Evolutionary conservation across 2,329 filamentous ascomycete species (phyloP).

Genomic region (Zasmidium angulare): DNA sequence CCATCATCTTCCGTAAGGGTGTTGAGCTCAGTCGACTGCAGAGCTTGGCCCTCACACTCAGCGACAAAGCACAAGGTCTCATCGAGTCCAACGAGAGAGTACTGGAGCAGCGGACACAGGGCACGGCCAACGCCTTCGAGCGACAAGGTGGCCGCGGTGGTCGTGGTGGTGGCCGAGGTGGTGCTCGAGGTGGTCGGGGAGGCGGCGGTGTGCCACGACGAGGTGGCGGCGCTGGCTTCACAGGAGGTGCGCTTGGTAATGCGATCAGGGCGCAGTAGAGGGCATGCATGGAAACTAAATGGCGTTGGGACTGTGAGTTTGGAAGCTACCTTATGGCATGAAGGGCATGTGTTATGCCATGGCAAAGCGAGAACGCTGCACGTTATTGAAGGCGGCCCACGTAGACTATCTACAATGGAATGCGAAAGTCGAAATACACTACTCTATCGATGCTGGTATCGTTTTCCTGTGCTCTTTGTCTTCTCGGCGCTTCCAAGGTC

Average conservation of each 20-base stretch:
- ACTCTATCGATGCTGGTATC: no score
- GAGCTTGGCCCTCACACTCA: constrained; percentile 87
- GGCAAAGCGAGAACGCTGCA: not conserved
- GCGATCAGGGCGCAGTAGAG: constrained; percentile 49
- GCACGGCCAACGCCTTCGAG: constrained; percentile 93
- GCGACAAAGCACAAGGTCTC: constrained; percentile 92
- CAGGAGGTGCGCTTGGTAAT: constrained; percentile 71
- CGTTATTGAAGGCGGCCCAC: not conserved
- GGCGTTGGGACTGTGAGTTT: constrained; percentile 12
- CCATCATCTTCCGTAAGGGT: constrained; percentile 98
- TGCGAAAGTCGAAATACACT: not conserved
- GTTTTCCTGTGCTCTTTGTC: no score
- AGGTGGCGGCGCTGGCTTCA: constrained; percentile 79
- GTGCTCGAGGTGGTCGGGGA: constrained; percentile 60
- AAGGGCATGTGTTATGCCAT: not conserved
- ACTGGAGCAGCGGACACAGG: constrained; percentile 93
- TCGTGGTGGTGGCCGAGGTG: constrained; percentile 62
- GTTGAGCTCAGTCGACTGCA: constrained; percentile 96
- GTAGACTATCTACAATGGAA: not conserved
- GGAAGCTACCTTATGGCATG: constrained; percentile 7
- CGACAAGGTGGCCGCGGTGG: constrained; percentile 77
- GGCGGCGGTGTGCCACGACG: constrained; percentile 59
- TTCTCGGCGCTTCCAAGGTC: not conserved
- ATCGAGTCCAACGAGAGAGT: constrained; percentile 98
- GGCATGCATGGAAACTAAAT: constrained; percentile 8